Base-by-base conservation (phyloP, 345 rosid species). In the Gossypium raimondii region DNA sequence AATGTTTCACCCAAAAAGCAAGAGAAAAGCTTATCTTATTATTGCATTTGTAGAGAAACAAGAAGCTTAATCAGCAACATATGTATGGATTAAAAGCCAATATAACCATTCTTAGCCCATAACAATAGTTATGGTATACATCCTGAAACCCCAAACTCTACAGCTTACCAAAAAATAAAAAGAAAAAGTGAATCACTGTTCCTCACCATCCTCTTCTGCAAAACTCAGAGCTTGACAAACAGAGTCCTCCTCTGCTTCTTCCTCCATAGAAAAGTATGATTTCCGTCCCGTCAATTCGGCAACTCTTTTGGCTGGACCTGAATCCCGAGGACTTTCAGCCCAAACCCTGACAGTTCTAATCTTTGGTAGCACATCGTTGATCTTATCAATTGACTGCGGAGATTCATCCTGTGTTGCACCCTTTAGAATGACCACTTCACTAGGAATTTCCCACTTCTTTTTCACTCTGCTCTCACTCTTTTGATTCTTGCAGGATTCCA, bases 371-470 rank as follows among this genome's bases (percentile, higher is more conserved):
- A 69, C 82, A 38, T 78, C 86, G 0, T 75, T 80, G 4, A 81
- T 16, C 59, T 70, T 73, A 4, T 74, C 53, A 53, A 78, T 53
- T 17, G 83, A 67, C 3, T 55, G 29, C 3, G 89, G 85, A 22
- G 87, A 81, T 56, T 80, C 84, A 10, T 75, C 87, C 1, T 70
- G 81, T 38, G 55, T 79, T 22, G 72, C 82, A 55, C 81, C 77
- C 72, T 79, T 84, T 55, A 75, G 70, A 61, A 86, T 81, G 53
- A 81, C 78, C 6, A 86, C 78, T 70, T 94, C 88, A 73, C 77
- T 85, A 0, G 99, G 97, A 73, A 93, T 86, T 77, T 93, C 99
- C 97, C 99, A 93, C 80, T 81, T 91, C 89, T 90, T 94, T 92
- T 92, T 94, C 79, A 78, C 89, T 81, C 84, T 91, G 61, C 79